phyloP scores from a whole-genome alignment of 495 filamentous ascomycete species.

The Aspergillus egyptiacus region DNA sequence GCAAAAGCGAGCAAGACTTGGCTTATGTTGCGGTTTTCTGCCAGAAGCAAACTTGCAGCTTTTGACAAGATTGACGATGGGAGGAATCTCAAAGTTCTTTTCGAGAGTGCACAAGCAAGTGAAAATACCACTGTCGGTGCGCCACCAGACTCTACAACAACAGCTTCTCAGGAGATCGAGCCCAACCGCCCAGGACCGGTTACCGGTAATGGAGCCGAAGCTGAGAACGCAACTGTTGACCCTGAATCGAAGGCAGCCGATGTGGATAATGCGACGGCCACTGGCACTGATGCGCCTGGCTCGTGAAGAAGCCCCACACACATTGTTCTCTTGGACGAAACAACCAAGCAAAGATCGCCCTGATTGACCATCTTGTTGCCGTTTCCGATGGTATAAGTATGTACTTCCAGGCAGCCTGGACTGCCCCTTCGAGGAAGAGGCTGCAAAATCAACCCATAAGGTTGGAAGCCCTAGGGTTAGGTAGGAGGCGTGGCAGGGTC shows the following conservation, averaged over 20 bases:
- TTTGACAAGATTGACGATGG: constrained; percentile 86
- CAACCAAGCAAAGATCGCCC: background rate
- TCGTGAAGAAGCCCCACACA: constrained; percentile 16
- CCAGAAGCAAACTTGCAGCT: constrained; percentile 59
- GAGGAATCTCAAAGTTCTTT: constrained; percentile 55
- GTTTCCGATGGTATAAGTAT: too few relatives aligned
- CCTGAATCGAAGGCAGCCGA: constrained; percentile 15
- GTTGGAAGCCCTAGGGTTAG: background rate
- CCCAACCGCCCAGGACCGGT: constrained; percentile 3
- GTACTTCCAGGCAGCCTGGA: background rate
- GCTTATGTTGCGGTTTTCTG: constrained; percentile 75
- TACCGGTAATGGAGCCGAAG: constrained; percentile 20
- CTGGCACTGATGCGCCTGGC: constrained; percentile 9
- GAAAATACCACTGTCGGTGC: constrained; percentile 26
- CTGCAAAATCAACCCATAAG: background rate
- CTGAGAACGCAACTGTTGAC: constrained; percentile 5
- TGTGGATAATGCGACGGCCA: constrained; percentile 13
- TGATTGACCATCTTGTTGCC: constrained; percentile 7
- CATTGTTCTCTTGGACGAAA: background rate
- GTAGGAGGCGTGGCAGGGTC: background rate
- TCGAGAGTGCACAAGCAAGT: constrained; percentile 33
- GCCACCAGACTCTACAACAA: constrained; percentile 24
- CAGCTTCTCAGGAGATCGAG: constrained; percentile 14
- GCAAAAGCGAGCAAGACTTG: constrained; percentile 81
- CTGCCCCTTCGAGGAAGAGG: too few relatives aligned